These are phyloP conservation scores for Blastocystis sp. DNA, from an alignment of 352 stramenopile species.

Conservation along the genomic window DNA sequence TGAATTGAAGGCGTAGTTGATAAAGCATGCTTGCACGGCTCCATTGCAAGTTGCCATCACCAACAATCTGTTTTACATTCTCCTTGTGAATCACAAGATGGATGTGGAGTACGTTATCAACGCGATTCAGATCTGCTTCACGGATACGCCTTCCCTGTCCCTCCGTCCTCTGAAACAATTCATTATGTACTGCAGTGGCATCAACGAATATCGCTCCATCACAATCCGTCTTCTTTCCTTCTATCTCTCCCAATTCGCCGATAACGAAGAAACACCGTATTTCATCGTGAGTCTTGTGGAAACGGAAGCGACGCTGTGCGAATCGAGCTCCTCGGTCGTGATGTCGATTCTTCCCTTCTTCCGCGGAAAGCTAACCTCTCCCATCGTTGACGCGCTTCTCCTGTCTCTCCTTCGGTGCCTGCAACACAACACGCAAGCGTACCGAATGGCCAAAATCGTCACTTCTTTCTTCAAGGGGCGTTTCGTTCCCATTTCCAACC, in stretches of 20 bases:
- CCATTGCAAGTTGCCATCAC: not conserved
- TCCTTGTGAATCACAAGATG: not conserved
- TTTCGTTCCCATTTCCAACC: not conserved
- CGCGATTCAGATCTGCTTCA: not conserved
- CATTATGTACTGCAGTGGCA: not conserved
- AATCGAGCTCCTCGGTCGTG: not conserved
- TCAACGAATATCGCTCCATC: not conserved
- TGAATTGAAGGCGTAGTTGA: not conserved
- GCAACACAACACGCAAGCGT: not conserved
- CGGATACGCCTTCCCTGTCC: not conserved
- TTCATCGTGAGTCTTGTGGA: not conserved
- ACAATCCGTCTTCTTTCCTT: not conserved
- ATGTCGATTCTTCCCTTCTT: not conserved
- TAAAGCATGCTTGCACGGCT: not conserved
- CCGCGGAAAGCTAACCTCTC: not conserved
- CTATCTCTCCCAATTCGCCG: not conserved
- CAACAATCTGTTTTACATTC: not conserved
- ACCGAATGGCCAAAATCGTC: not conserved
- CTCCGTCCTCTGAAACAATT: not conserved
- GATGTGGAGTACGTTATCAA: not conserved
- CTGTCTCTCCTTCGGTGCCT: not conserved
- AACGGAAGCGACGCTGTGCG: not conserved
- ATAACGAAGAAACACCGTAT: not conserved
- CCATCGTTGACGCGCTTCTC: not conserved
- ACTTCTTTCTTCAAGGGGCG: not conserved